Evolutionary conservation across 163 green algal species (phyloP), one percentile per base, ranked within the genome.

Genomic region (Smithsoniella earleae): DNA sequence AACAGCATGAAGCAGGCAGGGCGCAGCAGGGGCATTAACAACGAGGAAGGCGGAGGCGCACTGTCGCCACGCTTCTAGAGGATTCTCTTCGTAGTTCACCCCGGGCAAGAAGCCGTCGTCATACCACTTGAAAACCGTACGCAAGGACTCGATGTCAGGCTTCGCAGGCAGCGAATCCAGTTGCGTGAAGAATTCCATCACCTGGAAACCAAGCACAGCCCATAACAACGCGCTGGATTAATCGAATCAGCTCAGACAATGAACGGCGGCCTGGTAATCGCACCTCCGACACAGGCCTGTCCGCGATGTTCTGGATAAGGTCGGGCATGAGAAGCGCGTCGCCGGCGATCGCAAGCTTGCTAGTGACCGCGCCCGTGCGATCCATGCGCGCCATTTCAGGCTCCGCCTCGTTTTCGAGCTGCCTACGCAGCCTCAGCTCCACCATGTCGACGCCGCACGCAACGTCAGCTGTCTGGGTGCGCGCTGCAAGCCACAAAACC

Each of bases 231-330:
- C n/a, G n/a, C n/a, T n/a, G n/a, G n/a, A n/a, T n/a, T n/a, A n/a
- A n/a, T n/a, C n/a, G n/a, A n/a, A n/a, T n/a, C n/a, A n/a, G n/a
- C n/a, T n/a, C n/a, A n/a, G n/a, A n/a, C n/a, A n/a, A n/a, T n/a
- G n/a, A n/a, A n/a, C n/a, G n/a, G n/a, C n/a, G n/a, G n/a, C n/a
- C n/a, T n/a, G n/a, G n/a, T n/a, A n/a, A n/a, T 25, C 49, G 6
- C 49, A 64, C 49, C 49, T 64, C 49, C 8, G 31, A 6, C 49
- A 64, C 25, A 0, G 49, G 49, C 49, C 49, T 25, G 49, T 64
- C 49, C 6, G 49, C 49, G 49, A 64, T 64, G 49, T 64, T 64
- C 49, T 64, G 49, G 25, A 64, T 25, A 25, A 64, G 49, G 49
- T 64, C 49, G 49, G 49, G 49, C 49, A 64, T 25, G 25, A 64